Evolutionary conservation across 2,329 filamentous ascomycete genomes (phyloP), one percentile per base, ranked within the genome.

Genomic region (Dryadomyces sulphureus): DNA sequence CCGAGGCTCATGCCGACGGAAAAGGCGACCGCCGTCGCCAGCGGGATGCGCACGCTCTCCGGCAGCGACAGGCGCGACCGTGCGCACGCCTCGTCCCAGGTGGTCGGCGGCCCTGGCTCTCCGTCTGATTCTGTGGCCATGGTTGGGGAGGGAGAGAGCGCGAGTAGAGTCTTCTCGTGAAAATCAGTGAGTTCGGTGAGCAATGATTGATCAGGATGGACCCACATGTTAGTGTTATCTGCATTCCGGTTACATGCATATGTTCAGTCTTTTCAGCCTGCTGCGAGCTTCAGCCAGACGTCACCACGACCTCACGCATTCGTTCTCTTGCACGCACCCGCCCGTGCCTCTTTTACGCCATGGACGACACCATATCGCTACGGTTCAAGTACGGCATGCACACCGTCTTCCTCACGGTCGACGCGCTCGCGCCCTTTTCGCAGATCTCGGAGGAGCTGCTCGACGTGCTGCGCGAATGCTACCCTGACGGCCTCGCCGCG

Each of bases 381-480:
- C 73, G 79, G 49, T 78, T 89, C 64, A 87, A 86, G 61, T 73
- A 83, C 59, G 78, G 81, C 57, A 75, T 77, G 48, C 74, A 79
- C 54, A 88, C 81, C 4, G 68, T 87, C 52, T 75, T 84, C 55
- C 67, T 88, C 48, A 79, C 83, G 50, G 69, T 81, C 40, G 70
- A 77, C 35, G 65, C 77, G 5, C 63, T 71, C 14, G 69, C 71
- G 35, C 61, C 76, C 11, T 75, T 86, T 55, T 62, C 67, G 16
- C 61, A 66, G 1, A 64, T 84, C 48, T 77, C 77, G 47, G 54
- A 66, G 17, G 69, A 77, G 19, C 71, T 89, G 2, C 62, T 84
- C 17, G 61, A 65, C 1, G 64, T 76, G 11, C 62, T 88, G 6
- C 65, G 58, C 24, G 75, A 79, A 39, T 65, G 74, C 24, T 79